Conservation (phyloP, 2,329 filamentous ascomycete species). For the Cordyceps militaris region DNA sequence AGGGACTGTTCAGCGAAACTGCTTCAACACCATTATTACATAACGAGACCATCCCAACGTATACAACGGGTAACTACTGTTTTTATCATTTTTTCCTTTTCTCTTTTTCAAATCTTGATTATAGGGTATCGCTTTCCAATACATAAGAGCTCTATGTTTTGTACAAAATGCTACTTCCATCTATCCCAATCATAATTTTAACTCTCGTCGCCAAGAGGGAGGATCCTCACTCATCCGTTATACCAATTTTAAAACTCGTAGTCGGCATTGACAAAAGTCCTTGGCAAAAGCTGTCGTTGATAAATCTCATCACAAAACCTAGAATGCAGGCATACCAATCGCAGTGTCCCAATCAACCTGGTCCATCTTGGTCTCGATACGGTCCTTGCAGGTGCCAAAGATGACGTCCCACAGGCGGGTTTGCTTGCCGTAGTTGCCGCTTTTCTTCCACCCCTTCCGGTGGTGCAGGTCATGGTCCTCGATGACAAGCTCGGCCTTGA, state of each 20-base stretch:
- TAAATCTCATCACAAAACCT: not conserved
- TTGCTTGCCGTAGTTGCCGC: conserved; percentile 14
- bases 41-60: too few species aligned
- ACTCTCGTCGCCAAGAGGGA: too few species aligned
- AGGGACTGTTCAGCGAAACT: too few species aligned
- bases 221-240: too few species aligned
- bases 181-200: too few species aligned
- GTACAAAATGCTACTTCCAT: not conserved
- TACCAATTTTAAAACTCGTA: too few species aligned
- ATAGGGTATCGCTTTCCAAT: too few species aligned
- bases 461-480: conserved; percentile 35
- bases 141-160: not conserved
- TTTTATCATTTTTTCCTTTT: too few species aligned
- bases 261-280: too few species aligned
- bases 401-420: conserved; percentile 12
- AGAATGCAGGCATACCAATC: conserved; percentile 7
- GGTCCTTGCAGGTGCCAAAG: conserved; percentile 12
- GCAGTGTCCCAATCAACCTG: conserved; percentile 11
- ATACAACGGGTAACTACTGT: too few species aligned
- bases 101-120: too few species aligned
- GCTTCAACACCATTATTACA: too few species aligned
- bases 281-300: not conserved
- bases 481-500: conserved; percentile 29
- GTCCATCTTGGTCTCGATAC: conserved; percentile 6
- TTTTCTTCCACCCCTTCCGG: conserved; percentile 25